phyloP scores from a whole-genome alignment of 352 stramenopile species.

The Phytopythium ostracodes region DNA sequence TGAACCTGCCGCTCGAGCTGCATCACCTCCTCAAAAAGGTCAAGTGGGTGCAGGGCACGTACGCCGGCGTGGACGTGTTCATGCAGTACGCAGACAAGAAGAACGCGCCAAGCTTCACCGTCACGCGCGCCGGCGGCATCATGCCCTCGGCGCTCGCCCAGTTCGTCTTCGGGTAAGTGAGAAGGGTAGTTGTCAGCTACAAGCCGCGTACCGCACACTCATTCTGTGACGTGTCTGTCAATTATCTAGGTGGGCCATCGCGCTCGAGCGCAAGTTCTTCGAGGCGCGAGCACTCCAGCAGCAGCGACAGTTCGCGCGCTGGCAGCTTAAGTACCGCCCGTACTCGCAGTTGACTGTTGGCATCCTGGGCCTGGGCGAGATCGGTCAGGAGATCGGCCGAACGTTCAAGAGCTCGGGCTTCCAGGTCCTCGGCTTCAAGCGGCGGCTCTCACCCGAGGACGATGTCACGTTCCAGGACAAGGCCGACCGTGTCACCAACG shows the following conservation, averaged over 20 bases:
- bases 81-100: slow-evolving; percentile 21
- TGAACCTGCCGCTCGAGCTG: slow-evolving; percentile 25
- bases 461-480: slow-evolving; percentile 6
- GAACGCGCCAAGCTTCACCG: slow-evolving; percentile 23
- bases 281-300: slow-evolving; percentile 14
- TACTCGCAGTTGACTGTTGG: slow-evolving; percentile 38
- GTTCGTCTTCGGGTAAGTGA: slow-evolving; percentile 2
- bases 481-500: slow-evolving; percentile 38
- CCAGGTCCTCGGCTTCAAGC: slow-evolving; percentile 66
- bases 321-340: slow-evolving; percentile 25
- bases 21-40: slow-evolving; percentile 44
- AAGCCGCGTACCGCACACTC: background rate
- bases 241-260: slow-evolving; percentile 14
- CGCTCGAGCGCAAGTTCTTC: slow-evolving; percentile 40
- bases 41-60: slow-evolving; percentile 49
- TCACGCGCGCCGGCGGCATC: slow-evolving; percentile 49
- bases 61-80: slow-evolving; percentile 47
- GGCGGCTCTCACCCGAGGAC: slow-evolving; percentile 18
- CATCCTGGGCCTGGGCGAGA: slow-evolving; percentile 56
- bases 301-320: slow-evolving; percentile 21
- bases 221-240: background rate
- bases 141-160: slow-evolving; percentile 29
- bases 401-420: slow-evolving; percentile 50
- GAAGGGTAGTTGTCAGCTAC: too few relatives aligned
- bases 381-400: slow-evolving; percentile 50